A percentile compares a stretch with the other conserved stretches of the same genome.
phyloP scores from a whole-genome alignment of 345 rosid species.

The Gossypium thurberi region DNA sequence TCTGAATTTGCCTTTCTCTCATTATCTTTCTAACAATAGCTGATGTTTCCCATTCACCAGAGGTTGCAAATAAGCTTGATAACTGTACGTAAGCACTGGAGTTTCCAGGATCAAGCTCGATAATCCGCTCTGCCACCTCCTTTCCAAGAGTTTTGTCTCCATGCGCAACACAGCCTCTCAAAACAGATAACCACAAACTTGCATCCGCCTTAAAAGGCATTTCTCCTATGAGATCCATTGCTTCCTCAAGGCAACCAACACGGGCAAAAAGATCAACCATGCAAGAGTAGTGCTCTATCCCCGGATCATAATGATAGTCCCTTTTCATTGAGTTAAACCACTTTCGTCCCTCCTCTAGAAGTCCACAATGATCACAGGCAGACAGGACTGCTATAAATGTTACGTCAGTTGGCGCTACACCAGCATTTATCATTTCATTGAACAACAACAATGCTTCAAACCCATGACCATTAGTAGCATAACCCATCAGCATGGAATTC shows the following conservation, averaged over 20 bases:
- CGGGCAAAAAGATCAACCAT: slow-evolving; percentile 76
- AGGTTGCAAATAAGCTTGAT: slow-evolving; percentile 54
- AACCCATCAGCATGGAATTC: slow-evolving; percentile 85
- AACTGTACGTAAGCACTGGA: slow-evolving; percentile 69
- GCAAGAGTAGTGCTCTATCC: slow-evolving; percentile 72
- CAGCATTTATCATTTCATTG: slow-evolving; percentile 53
- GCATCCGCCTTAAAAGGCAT: slow-evolving; percentile 65
- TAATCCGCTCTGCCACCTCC: slow-evolving; percentile 57
- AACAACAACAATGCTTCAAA: slow-evolving; percentile 53
- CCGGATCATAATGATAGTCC: slow-evolving; percentile 50
- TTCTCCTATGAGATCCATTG: slow-evolving; percentile 41
- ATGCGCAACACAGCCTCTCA: slow-evolving; percentile 71
- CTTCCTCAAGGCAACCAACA: slow-evolving; percentile 65
- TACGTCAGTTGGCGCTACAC: slow-evolving; percentile 41
- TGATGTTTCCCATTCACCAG: slow-evolving; percentile 81
- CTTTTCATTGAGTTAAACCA: slow-evolving; percentile 56
- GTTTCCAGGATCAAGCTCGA: slow-evolving; percentile 74
- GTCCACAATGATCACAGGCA: slow-evolving; percentile 81
- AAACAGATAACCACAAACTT: slow-evolving; percentile 63
- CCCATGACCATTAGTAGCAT: slow-evolving; percentile 78
- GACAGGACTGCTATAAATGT: slow-evolving; percentile 63
- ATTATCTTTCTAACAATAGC: slow-evolving; percentile 44
- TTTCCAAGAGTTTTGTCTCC: slow-evolving; percentile 59
- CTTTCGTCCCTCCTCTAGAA: slow-evolving; percentile 62
- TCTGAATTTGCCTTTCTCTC: slow-evolving; percentile 38